A percentile compares a stretch with the other conserved stretches of the same genome.
Evolutionary conservation across 1,284 basidiomycete genomes (phyloP).

Genomic region (Cryptococcus jaspeensis): DNA sequence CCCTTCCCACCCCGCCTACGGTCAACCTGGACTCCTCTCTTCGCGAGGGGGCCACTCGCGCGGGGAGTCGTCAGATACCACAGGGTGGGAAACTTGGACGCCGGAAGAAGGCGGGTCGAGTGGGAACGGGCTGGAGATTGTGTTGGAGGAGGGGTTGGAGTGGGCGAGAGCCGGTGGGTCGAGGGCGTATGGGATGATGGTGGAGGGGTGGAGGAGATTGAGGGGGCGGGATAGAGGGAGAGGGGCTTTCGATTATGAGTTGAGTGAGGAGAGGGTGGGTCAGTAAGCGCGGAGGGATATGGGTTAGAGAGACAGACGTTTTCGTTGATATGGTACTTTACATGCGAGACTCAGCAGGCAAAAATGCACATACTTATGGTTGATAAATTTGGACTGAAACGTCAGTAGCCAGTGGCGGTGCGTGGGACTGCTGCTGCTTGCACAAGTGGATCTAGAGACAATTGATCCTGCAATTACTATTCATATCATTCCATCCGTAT

Average conservation of each 20-base stretch:
- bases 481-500: too few species aligned
- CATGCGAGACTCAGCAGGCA: too few species aligned
- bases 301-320: not conserved
- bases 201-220: conserved; percentile 8
- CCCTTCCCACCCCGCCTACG: conserved; percentile 4
- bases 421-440: too few species aligned
- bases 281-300: not conserved
- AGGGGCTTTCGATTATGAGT: conserved; percentile 21
- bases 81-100: conserved; percentile 14
- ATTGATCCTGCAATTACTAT: too few species aligned
- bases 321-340: too few species aligned
- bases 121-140: conserved; percentile 20
- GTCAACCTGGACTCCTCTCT: conserved; percentile 1
- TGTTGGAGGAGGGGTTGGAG: conserved; percentile 20
- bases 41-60: conserved; percentile 3
- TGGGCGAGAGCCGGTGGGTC: conserved; percentile 18
- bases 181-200: conserved; percentile 13
- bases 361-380: too few species aligned
- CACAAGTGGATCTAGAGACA: too few species aligned
- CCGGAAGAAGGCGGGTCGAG: conserved; percentile 4
- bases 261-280: conserved; percentile 8
- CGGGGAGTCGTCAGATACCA: conserved; percentile 3
- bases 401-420: too few species aligned
- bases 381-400: too few species aligned
- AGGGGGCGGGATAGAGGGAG: conserved; percentile 5